Base-by-base conservation (phyloP, 441 rosid species). In the Aquilaria agallochum region DNA sequence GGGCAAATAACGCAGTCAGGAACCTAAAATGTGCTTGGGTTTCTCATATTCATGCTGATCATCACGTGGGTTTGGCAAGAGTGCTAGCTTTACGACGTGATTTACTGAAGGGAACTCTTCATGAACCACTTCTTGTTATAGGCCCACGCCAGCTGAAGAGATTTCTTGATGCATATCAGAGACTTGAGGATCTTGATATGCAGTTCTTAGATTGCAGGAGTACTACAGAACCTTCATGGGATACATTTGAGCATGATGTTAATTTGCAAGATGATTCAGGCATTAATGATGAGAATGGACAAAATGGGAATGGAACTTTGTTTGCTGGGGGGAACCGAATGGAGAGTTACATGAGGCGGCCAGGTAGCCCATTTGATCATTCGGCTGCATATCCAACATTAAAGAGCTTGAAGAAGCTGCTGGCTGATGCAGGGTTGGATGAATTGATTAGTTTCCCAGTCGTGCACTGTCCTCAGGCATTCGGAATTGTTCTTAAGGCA, bases 31-130 rank as follows among this genome's bases (percentile, higher is more conserved):
- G 88, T 53, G 79, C 87, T 59, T 94, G 98, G 97, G 87, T 94
- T 67, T 94, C 98, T 68, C 98, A 91, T 62, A 94, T 91, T 74
- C 98, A 94, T 50, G 97, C 97, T 0, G 98, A 94, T 75, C 97
- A 94, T 79, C 98, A 94, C 50, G 70, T 92, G 0, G 98, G 95
- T 71, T 68, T 91, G 68, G 89, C 97, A 5, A 85, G 96, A 74
- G 77, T 94, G 50, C 87, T 94, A 62, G 84, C 98, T 72, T 80
- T 87, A 56, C 74, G 97, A 57, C 78, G 90, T 58, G 80, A 85
- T 72, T 73, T 94, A 63, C 72, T 94, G 72, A 81, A 84, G 71
- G 84, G 75, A 27, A 67, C 55, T 46, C 68, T 83, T 59, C 97
- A 87, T 50, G 96, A 94, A 47, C 97, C 96, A 27, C 70, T 82